These are phyloP conservation scores for Vitis amurensis DNA, from an alignment of 164 flowering plant species.

Conservation along the genomic window DNA sequence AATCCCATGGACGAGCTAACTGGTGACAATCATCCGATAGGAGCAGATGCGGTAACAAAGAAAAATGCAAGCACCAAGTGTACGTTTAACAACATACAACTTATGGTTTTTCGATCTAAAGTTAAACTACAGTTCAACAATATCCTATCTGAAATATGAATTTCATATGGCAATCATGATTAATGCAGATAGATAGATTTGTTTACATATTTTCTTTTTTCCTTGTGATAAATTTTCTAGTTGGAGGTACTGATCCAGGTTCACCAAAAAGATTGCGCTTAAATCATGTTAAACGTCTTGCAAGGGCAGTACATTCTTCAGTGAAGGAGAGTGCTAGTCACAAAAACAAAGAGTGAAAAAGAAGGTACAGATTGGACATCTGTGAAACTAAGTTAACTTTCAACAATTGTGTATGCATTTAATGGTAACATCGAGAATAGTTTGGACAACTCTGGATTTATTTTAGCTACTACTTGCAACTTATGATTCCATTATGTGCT, in stretches of 20 bases:
- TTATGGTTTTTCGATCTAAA: no score
- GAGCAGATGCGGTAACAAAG: neutral
- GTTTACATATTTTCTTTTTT: neutral
- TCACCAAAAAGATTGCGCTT: conserved; percentile 18
- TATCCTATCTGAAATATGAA: no score
- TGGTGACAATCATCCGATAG: conserved; percentile 5
- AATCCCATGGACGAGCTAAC: neutral
- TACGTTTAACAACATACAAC: conserved; percentile 5
- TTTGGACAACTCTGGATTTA: no score
- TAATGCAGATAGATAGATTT: neutral
- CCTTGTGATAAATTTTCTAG: neutral
- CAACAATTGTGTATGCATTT: no score
- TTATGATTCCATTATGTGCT: no score
- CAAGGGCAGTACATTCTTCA: conserved; percentile 19
- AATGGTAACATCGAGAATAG: no score
- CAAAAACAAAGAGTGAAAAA: neutral
- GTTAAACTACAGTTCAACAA: no score
- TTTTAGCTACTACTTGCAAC: no score
- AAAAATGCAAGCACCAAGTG: conserved; percentile 5
- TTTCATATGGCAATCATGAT: neutral
- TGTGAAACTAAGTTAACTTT: no score
- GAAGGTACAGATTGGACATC: conserved; percentile 5
- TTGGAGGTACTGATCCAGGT: conserved; percentile 16
- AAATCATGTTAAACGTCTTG: conserved; percentile 28
- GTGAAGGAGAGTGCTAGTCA: neutral